phyloP scores from a whole-genome alignment of 257 asterid species.

The Scutellaria minor region DNA sequence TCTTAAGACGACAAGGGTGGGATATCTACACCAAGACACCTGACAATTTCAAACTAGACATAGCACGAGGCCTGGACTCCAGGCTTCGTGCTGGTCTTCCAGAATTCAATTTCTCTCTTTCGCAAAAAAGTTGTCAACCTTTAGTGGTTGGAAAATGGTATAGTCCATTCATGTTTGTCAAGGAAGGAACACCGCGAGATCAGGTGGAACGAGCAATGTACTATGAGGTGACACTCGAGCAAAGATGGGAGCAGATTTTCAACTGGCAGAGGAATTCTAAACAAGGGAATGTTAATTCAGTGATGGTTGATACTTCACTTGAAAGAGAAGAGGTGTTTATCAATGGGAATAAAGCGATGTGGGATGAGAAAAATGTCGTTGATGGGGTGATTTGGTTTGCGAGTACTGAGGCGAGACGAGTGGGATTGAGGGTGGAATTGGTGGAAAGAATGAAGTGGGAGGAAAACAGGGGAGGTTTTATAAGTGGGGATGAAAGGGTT shows the following conservation, averaged over 20 bases:
- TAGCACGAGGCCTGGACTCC: constrained; percentile 47
- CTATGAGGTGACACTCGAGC: constrained; percentile 62
- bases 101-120: constrained; percentile 41
- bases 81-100: constrained; percentile 48
- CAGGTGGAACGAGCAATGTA: constrained; percentile 55
- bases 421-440: constrained; percentile 59
- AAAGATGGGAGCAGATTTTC: constrained; percentile 62
- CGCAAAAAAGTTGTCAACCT: constrained; percentile 29
- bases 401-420: constrained; percentile 34
- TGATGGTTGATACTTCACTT: constrained; percentile 46
- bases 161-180: constrained; percentile 64
- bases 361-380: constrained; percentile 36
- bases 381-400: constrained; percentile 59
- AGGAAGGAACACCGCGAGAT: constrained; percentile 51
- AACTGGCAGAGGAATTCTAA: constrained; percentile 28
- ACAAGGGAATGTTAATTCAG: constrained; percentile 7
- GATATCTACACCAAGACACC: constrained; percentile 39
- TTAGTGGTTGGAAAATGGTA: constrained; percentile 65
- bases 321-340: constrained; percentile 44
- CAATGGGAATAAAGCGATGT: constrained; percentile 36
- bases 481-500: constrained; percentile 36
- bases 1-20: constrained; percentile 52
- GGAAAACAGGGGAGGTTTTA: constrained; percentile 48
- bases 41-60: constrained; percentile 29
- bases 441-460: constrained; percentile 69